A percentile compares a stretch with the other conserved stretches of the same genome.
These are phyloP conservation scores for Yamadazyma diddensiae DNA, from an alignment of 1,139 yeast genomes.

Conservation along the genomic window DNA sequence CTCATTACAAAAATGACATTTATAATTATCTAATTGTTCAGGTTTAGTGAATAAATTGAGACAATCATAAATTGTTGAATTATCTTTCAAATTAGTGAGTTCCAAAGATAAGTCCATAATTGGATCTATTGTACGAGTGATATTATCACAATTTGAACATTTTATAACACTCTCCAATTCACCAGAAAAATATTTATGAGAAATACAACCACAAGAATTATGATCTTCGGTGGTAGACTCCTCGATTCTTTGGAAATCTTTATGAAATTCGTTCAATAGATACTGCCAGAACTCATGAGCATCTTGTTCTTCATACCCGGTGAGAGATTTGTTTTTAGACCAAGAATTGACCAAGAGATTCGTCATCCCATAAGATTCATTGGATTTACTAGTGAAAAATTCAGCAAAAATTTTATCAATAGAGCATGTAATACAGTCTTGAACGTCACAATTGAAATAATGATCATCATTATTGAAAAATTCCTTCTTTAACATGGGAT, in stretches of 20 bases:
- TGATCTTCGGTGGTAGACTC: conserved; percentile 2
- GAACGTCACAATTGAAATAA: conserved; percentile 40
- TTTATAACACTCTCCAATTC: conserved; percentile 89
- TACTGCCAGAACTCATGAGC: conserved; percentile 98
- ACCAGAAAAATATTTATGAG: conserved; percentile 91
- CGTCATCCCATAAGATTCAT: conserved; percentile 73
- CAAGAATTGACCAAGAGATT: conserved; percentile 75
- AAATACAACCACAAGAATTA: conserved; percentile 64
- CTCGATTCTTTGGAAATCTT: conserved; percentile 32
- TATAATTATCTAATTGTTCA: conserved; percentile 74
- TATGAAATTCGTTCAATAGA: conserved; percentile 76
- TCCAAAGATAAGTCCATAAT: conserved; percentile 87
- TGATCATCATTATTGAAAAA: conserved; percentile 67
- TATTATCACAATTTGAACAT: conserved; percentile 66
- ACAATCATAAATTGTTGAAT: conserved; percentile 55
- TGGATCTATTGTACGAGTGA: conserved; percentile 78
- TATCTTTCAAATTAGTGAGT: conserved; percentile 31
- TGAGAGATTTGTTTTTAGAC: conserved; percentile 77
- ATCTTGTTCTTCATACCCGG: conserved; percentile 96
- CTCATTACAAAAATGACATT: conserved; percentile 63
- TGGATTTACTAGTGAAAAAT: conserved; percentile 52
- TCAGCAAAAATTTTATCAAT: conserved; percentile 72
- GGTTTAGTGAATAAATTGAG: conserved; percentile 70
- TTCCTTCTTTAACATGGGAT: conserved; percentile 76
- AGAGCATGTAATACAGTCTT: conserved; percentile 78